These are phyloP conservation scores for Senna tora DNA, from an alignment of 306 rosid genomes.

Conservation along the genomic window DNA sequence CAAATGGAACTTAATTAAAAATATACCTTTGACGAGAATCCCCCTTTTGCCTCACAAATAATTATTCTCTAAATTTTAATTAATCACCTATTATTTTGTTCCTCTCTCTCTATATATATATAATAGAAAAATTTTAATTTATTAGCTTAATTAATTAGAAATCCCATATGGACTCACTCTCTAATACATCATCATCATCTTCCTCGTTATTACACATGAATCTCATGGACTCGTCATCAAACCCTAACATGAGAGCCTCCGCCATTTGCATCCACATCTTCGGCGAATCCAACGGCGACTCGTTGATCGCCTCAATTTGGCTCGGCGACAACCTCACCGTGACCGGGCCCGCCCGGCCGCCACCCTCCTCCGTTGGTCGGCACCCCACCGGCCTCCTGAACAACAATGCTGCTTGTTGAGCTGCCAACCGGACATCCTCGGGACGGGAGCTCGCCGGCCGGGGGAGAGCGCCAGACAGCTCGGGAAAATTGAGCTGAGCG, in stretches of 20 bases:
- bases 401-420: conserved; percentile 74
- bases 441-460: conserved; percentile 56
- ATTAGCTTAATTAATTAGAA: background rate
- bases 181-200: conserved; percentile 43
- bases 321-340: conserved; percentile 67
- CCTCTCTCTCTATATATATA: background rate
- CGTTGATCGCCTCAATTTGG: conserved; percentile 88
- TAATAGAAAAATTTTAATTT: too few species aligned
- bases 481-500: conserved; percentile 73
- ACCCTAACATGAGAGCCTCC: conserved; percentile 44
- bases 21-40: background rate
- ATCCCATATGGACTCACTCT: conserved; percentile 60
- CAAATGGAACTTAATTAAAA: background rate
- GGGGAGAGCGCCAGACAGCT: conserved; percentile 51
- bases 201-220: background rate
- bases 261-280: conserved; percentile 89
- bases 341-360: conserved; percentile 31
- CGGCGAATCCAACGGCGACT: conserved; percentile 87
- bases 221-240: conserved; percentile 38
- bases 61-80: too few species aligned
- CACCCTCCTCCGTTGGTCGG: background rate
- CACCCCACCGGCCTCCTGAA: conserved; percentile 16
- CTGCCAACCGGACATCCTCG: conserved; percentile 68
- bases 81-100: background rate
- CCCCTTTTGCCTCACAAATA: background rate